phyloP scores from a whole-genome alignment of 768 basidiomycete species.

The Tremella mesenterica region DNA sequence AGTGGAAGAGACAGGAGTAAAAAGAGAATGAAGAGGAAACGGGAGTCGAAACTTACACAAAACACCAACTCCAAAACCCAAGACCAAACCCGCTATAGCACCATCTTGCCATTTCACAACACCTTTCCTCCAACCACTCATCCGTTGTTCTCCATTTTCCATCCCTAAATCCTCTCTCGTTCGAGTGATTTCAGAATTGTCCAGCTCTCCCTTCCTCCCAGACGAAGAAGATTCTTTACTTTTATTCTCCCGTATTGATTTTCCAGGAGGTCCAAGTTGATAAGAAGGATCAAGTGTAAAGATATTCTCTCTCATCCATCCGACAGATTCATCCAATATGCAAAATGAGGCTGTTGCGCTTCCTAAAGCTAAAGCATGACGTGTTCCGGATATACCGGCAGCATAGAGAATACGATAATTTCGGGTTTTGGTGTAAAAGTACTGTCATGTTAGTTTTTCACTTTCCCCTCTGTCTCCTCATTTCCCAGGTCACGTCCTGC shows the following conservation, averaged over 20 bases:
- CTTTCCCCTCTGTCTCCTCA: not conserved
- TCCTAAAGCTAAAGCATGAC: constrained; percentile 33
- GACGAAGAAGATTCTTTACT: too few species aligned
- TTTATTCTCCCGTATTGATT: too few species aligned
- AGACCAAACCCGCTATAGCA: constrained; percentile 26
- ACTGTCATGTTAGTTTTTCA: constrained; percentile 13
- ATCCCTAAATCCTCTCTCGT: constrained; percentile 1
- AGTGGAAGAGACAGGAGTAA: not conserved
- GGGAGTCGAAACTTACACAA: constrained; percentile 21
- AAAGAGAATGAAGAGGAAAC: not conserved
- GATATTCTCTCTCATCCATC: constrained; percentile 21
- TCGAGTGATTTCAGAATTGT: not conserved
- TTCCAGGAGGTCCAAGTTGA: not conserved
- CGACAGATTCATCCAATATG: constrained; percentile 33
- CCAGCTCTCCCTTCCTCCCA: too few species aligned
- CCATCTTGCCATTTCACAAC: constrained; percentile 33
- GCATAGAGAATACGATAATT: constrained; percentile 40
- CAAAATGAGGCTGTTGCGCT: constrained; percentile 31
- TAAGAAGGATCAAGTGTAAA: constrained; percentile 1
- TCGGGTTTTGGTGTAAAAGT: constrained; percentile 43
- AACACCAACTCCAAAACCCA: constrained; percentile 28
- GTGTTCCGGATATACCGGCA: constrained; percentile 25
- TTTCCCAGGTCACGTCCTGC: not conserved
- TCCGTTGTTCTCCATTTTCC: constrained; percentile 3
- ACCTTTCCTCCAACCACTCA: constrained; percentile 25